phyloP scores from a whole-genome alignment of 331 rosid species.

The Saraca asoca region DNA sequence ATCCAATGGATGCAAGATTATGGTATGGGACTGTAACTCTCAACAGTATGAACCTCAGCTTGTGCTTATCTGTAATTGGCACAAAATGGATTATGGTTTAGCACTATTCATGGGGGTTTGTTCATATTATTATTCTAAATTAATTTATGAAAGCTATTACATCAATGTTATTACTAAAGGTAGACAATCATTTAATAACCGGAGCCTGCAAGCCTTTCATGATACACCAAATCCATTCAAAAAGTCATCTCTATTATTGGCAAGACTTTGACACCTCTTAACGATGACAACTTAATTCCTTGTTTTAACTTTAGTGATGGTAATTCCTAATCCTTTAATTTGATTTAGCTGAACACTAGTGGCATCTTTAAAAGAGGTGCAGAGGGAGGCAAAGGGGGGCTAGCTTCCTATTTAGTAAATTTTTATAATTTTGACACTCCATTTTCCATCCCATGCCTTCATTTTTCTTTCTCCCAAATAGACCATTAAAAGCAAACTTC shows the following conservation, averaged over 20 bases:
- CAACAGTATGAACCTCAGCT: no score
- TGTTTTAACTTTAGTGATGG: slow-evolving; percentile 96
- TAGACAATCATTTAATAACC: slow-evolving; percentile 68
- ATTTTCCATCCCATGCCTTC: no score
- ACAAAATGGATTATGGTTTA: slow-evolving; percentile 10
- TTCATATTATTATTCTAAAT: background rate
- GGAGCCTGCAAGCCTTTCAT: slow-evolving; percentile 74
- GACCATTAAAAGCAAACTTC: background rate
- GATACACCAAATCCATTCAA: slow-evolving; percentile 79
- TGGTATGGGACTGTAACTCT: no score
- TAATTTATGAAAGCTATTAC: slow-evolving; percentile 29
- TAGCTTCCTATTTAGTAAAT: no score
- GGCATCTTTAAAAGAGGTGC: no score
- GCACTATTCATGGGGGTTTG: background rate
- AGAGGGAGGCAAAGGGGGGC: no score
- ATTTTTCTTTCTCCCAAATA: no score
- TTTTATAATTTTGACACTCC: no score
- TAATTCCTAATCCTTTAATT: slow-evolving; percentile 33
- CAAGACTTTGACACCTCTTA: slow-evolving; percentile 85
- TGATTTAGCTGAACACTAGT: background rate
- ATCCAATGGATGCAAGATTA: no score
- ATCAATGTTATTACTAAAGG: slow-evolving; percentile 56
- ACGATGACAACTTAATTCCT: slow-evolving; percentile 91
- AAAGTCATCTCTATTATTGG: slow-evolving; percentile 75
- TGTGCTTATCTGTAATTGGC: no score